Percentiles rank a stretch among this genome's conserved stretches.
These are phyloP conservation scores for Malania oleifera DNA, from an alignment of 164 flowering plant genomes.

Conservation along the genomic window DNA sequence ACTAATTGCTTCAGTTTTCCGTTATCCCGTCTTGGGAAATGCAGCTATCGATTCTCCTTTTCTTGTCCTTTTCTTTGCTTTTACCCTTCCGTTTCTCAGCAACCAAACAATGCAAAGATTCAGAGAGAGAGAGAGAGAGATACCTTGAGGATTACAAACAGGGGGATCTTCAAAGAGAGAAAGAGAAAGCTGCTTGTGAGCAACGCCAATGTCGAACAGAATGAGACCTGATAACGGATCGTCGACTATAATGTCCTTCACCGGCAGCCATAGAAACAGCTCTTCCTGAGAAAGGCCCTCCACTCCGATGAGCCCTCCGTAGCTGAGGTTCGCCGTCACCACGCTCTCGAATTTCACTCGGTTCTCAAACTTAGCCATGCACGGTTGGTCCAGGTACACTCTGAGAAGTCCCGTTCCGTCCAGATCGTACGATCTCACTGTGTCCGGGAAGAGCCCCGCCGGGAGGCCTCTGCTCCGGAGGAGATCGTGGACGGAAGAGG, in stretches of 20 bases:
- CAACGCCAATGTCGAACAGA: constrained; percentile 46
- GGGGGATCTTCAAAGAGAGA: constrained; percentile 59
- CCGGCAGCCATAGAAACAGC: constrained; percentile 58
- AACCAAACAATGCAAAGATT: too few relatives aligned
- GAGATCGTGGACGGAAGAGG: constrained; percentile 33
- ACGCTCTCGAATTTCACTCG: constrained; percentile 42
- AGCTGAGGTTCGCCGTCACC: constrained; percentile 49
- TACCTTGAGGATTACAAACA: constrained; percentile 42
- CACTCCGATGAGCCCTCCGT: constrained; percentile 39
- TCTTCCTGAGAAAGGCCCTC: constrained; percentile 48
- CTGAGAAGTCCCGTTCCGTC: constrained; percentile 29
- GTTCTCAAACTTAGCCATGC: constrained; percentile 42
- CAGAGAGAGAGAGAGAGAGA: background rate
- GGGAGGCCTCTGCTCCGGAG: constrained; percentile 48
- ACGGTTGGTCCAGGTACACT: constrained; percentile 38
- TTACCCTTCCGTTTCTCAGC: too few relatives aligned
- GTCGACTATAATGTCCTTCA: constrained; percentile 39
- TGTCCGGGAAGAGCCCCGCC: constrained; percentile 44
- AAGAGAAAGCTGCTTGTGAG: constrained; percentile 44
- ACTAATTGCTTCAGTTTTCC: too few relatives aligned
- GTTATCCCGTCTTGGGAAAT: too few relatives aligned
- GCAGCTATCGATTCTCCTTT: too few relatives aligned
- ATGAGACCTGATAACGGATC: constrained; percentile 50
- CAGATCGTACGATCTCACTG: constrained; percentile 31
- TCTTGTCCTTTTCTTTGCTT: too few relatives aligned